phyloP scores from a whole-genome alignment of 2,329 filamentous ascomycete genomes.

The Claviceps pusilla region DNA sequence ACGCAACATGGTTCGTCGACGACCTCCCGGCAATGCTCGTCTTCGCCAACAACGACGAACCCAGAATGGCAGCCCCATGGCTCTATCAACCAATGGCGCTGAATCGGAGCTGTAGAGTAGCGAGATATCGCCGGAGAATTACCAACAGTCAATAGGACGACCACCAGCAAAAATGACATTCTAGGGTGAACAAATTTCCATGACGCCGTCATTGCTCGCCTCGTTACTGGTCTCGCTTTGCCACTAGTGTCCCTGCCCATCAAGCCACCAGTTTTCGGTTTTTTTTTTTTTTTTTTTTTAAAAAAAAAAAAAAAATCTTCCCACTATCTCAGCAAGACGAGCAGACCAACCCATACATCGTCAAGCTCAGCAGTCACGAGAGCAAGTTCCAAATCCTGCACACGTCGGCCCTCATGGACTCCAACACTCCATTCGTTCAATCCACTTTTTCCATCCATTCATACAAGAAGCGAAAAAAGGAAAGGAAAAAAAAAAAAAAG shows the following conservation, averaged over 20 bases:
- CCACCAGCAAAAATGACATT: neutral
- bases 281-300: neutral
- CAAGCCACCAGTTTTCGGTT: neutral
- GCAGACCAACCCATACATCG: neutral
- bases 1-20: conserved; percentile 26
- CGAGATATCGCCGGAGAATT: neutral
- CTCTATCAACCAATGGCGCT: conserved; percentile 38
- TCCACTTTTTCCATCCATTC: neutral
- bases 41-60: conserved; percentile 28
- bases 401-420: neutral
- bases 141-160: neutral
- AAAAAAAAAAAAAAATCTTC: no score
- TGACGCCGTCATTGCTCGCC: conserved; percentile 1
- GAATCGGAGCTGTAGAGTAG: conserved; percentile 37
- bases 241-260: neutral
- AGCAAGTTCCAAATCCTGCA: neutral
- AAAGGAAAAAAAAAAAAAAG: neutral
- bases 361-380: neutral
- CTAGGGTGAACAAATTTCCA: neutral
- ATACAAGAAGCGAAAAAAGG: neutral
- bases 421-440: neutral
- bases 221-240: neutral
- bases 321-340: neutral
- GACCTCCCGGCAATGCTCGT: conserved; percentile 26
- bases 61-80: conserved; percentile 43